Evolutionary conservation across 2,329 filamentous ascomycete species (phyloP).

Genomic region (Blastomyces emzantsi): DNA sequence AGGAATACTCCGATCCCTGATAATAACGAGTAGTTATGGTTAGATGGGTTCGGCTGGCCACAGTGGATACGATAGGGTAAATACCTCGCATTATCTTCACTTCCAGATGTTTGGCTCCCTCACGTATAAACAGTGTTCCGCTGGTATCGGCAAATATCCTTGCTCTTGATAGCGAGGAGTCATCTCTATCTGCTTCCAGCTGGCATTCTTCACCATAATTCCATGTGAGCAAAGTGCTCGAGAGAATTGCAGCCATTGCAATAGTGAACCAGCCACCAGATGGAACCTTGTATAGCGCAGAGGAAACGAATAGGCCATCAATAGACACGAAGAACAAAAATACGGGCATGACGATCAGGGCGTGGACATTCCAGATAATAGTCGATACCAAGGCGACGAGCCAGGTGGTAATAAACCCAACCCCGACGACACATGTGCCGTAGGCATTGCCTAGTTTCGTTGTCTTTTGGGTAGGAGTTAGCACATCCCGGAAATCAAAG

Average conservation of each 20-base stretch:
- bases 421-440: slow-evolving; percentile 69
- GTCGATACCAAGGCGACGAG: slow-evolving; percentile 64
- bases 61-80: slow-evolving; percentile 24
- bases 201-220: slow-evolving; percentile 70
- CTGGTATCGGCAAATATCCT: slow-evolving; percentile 15
- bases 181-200: slow-evolving; percentile 59
- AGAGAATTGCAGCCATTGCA: slow-evolving; percentile 53
- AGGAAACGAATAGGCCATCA: slow-evolving; percentile 61
- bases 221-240: slow-evolving; percentile 62
- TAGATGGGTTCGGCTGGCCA: slow-evolving; percentile 37
- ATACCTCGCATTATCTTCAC: slow-evolving; percentile 17
- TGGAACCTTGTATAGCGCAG: slow-evolving; percentile 63
- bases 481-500: background rate
- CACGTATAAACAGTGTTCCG: slow-evolving; percentile 13
- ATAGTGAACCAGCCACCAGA: slow-evolving; percentile 72
- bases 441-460: slow-evolving; percentile 65
- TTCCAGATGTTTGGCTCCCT: slow-evolving; percentile 12
- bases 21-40: slow-evolving; percentile 30
- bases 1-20: slow-evolving; percentile 63
- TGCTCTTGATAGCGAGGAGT: slow-evolving; percentile 42
- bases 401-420: slow-evolving; percentile 68
- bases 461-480: slow-evolving; percentile 37
- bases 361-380: slow-evolving; percentile 59
- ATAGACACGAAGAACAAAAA: slow-evolving; percentile 57
- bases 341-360: slow-evolving; percentile 50